Conservation (phyloP, 768 basidiomycete genomes). For the Boletus sensibilis region DNA sequence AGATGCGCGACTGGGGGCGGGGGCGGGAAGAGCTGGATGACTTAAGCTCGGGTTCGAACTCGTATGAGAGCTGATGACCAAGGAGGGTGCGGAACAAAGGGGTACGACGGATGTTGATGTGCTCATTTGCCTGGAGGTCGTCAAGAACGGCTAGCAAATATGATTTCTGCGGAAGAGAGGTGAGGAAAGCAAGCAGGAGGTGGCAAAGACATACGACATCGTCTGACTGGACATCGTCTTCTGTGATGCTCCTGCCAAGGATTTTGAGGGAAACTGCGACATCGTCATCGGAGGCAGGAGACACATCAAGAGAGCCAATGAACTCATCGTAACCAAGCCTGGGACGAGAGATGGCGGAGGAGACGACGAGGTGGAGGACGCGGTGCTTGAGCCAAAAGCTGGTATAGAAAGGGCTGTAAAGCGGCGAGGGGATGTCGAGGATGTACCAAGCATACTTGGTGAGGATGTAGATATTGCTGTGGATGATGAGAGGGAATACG, state of each 20-base stretch:
- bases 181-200: not conserved
- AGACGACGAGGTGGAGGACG: conserved; percentile 48
- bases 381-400: conserved; percentile 51
- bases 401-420: conserved; percentile 46
- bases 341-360: conserved; percentile 33
- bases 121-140: conserved; percentile 36
- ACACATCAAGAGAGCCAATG: conserved; percentile 32
- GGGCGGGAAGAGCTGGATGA: conserved; percentile 19
- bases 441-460: conserved; percentile 72
- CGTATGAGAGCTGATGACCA: conserved; percentile 25
- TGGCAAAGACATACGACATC: conserved; percentile 42
- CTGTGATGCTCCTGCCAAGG: conserved; percentile 43
- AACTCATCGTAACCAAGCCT: conserved; percentile 43
- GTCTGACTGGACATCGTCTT: conserved; percentile 44
- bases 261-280: conserved; percentile 34
- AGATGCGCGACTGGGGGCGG: conserved; percentile 12
- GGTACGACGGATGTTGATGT: conserved; percentile 37
- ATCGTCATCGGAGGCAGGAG: conserved; percentile 32
- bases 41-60: conserved; percentile 12
- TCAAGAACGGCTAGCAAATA: conserved; percentile 41
- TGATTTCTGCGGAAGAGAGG: conserved; percentile 35
- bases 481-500: conserved; percentile 10
- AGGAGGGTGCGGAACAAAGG: conserved; percentile 42
- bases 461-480: conserved; percentile 62
- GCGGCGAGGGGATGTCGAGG: conserved; percentile 45